Evolutionary conservation across 306 rosid genomes (phyloP).

Genomic region (Gastrolobium villosum): DNA sequence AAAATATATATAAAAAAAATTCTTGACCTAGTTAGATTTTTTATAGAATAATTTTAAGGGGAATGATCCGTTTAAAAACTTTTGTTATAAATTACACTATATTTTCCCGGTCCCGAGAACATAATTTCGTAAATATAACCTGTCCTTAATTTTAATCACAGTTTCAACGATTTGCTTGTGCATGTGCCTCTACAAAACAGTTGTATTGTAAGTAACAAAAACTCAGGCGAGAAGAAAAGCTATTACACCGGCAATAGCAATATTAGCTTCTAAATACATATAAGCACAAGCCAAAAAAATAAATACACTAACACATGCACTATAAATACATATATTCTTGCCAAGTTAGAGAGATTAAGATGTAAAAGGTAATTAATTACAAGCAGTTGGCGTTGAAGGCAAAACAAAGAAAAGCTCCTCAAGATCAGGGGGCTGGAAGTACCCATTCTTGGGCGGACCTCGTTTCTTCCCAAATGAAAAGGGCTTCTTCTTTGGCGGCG

Average conservation of each 20-base stretch:
- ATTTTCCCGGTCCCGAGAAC: no score
- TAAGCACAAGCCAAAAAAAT: neutral
- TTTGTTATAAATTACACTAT: no score
- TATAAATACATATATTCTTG: neutral
- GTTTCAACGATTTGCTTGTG: no score
- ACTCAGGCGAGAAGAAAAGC: neutral
- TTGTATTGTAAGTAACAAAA: neutral
- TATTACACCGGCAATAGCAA: neutral
- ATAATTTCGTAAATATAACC: no score
- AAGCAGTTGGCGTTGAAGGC: slow-evolving; percentile 32
- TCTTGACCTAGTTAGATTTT: no score
- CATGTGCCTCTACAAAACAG: no score
- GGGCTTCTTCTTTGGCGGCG: slow-evolving; percentile 75
- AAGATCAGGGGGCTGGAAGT: slow-evolving; percentile 67
- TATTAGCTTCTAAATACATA: neutral
- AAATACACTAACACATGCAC: neutral
- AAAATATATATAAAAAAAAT: no score
- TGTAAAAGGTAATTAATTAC: neutral
- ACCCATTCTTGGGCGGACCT: slow-evolving; percentile 58
- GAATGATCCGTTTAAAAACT: no score
- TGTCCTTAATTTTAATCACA: no score
- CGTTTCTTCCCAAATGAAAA: slow-evolving; percentile 42
- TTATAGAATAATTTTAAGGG: no score
- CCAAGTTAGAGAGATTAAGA: neutral
- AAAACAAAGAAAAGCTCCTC: slow-evolving; percentile 54